Conservation (phyloP, 1,284 basidiomycete genomes). For the Microbotryomycetes sp. region DNA sequence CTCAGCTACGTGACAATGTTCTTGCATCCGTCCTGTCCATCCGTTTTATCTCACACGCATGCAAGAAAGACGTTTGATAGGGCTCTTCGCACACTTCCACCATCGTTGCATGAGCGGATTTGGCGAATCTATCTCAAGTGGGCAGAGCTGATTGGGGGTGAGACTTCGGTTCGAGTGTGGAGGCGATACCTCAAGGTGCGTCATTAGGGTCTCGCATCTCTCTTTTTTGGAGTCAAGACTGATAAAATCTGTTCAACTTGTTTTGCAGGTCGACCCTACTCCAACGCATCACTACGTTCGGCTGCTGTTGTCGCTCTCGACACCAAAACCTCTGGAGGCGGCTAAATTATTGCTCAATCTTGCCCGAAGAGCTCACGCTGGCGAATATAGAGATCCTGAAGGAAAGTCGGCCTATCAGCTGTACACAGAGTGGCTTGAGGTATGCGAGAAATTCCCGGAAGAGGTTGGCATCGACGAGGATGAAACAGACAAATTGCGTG, state of each 20-base stretch:
- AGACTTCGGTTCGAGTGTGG: slow-evolving; percentile 79
- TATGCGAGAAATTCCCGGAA: slow-evolving; percentile 84
- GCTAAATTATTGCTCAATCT: slow-evolving; percentile 82
- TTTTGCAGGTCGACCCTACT: slow-evolving; percentile 60
- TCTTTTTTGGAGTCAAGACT: slow-evolving; percentile 38
- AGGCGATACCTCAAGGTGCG: slow-evolving; percentile 71
- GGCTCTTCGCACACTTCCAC: slow-evolving; percentile 85
- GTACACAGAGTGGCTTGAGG: slow-evolving; percentile 84
- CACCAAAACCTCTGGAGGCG: slow-evolving; percentile 82
- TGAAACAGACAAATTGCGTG: slow-evolving; percentile 41
- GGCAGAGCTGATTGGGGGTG: slow-evolving; percentile 79
- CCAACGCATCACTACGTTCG: slow-evolving; percentile 80
- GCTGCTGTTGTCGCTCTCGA: slow-evolving; percentile 56
- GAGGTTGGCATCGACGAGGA: slow-evolving; percentile 86
- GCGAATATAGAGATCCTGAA: slow-evolving; percentile 79
- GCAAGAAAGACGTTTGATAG: slow-evolving; percentile 91
- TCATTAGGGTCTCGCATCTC: slow-evolving; percentile 31
- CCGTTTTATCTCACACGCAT: slow-evolving; percentile 76
- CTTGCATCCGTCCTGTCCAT: slow-evolving; percentile 81
- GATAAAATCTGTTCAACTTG: neutral
- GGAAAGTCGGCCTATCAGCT: slow-evolving; percentile 95
- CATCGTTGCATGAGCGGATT: slow-evolving; percentile 85
- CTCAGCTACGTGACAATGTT: slow-evolving; percentile 85
- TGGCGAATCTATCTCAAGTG: slow-evolving; percentile 94
- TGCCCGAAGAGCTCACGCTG: slow-evolving; percentile 53